A percentile compares a stretch with the other conserved stretches of the same genome.
Evolutionary conservation across 2,329 filamentous ascomycete species (phyloP).

Genomic region (Cryoendolithus antarcticus): DNA sequence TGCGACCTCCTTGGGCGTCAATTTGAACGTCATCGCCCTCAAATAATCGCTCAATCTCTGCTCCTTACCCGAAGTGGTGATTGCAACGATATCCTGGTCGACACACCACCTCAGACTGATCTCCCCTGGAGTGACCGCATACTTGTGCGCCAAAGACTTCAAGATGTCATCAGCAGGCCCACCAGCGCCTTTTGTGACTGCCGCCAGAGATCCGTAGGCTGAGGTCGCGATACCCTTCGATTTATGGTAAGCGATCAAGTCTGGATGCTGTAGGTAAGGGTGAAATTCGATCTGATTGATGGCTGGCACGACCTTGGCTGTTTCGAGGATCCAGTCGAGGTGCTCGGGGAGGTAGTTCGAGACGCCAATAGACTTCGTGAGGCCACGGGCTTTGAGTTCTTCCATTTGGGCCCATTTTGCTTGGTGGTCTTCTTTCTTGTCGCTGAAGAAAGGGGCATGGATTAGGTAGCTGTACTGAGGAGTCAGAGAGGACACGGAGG

Average conservation of each 20-base stretch:
- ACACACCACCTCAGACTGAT: conserved; percentile 48
- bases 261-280: conserved; percentile 51
- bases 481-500: not conserved
- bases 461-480: conserved; percentile 41
- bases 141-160: conserved; percentile 44
- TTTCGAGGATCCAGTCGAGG: conserved; percentile 41
- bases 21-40: conserved; percentile 42
- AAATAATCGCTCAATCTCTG: conserved; percentile 47
- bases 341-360: conserved; percentile 47
- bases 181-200: conserved; percentile 41
- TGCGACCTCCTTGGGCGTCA: conserved; percentile 46
- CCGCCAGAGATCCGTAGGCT: conserved; percentile 36
- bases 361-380: conserved; percentile 50
- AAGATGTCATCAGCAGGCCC: conserved; percentile 45
- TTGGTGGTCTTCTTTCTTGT: conserved; percentile 43
- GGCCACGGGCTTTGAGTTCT: conserved; percentile 41
- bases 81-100: conserved; percentile 45
- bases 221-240: conserved; percentile 33
- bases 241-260: conserved; percentile 43
- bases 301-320: conserved; percentile 44
- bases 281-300: conserved; percentile 60
- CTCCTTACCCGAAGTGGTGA: conserved; percentile 51
- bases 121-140: conserved; percentile 45
- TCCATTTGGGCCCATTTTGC: conserved; percentile 50
- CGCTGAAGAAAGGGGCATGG: conserved; percentile 47